Percentiles rank a stretch among this genome's conserved stretches.
phyloP scores from a whole-genome alignment of 176 grass and related monocot species.

The Cenchrus fungigraminus region DNA sequence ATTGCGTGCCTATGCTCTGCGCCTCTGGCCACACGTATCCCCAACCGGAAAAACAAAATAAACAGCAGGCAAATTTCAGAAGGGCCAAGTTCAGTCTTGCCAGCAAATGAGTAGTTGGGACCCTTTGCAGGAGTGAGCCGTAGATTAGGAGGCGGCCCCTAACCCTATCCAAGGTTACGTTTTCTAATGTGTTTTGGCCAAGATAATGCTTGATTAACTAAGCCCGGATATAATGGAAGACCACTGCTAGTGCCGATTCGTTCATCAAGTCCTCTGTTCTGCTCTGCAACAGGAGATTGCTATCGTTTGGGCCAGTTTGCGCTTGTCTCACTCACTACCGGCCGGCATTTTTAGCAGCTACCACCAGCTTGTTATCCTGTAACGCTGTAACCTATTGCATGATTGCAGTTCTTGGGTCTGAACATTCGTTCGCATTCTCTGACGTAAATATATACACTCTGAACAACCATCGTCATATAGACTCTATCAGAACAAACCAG shows the following conservation, averaged over 20 bases:
- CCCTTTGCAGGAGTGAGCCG: conserved; percentile 20
- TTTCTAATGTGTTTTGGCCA: background rate
- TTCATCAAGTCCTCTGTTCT: background rate
- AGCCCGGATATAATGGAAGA: conserved; percentile 12
- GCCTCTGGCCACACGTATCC: background rate
- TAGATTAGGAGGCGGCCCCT: conserved; percentile 29
- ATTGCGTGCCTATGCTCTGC: background rate
- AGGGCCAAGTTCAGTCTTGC: conserved; percentile 34
- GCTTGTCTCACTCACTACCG: conserved; percentile 12
- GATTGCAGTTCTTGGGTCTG: background rate
- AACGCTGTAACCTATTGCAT: background rate
- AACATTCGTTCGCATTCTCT: background rate
- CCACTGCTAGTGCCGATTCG: conserved; percentile 27
- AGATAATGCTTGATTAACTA: conserved; percentile 34
- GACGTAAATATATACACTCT: background rate
- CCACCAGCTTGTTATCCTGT: background rate
- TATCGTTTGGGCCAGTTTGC: conserved; percentile 21
- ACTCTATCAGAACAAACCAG: background rate
- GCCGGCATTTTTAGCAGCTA: background rate
- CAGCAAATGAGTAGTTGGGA: conserved; percentile 29
- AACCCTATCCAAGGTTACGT: conserved; percentile 24
- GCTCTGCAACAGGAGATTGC: background rate
- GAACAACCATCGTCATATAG: background rate
- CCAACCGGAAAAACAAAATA: background rate
- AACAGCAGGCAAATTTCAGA: background rate